Evolutionary conservation across 768 basidiomycete species (phyloP).

Genomic region (Termitomyces sp.): DNA sequence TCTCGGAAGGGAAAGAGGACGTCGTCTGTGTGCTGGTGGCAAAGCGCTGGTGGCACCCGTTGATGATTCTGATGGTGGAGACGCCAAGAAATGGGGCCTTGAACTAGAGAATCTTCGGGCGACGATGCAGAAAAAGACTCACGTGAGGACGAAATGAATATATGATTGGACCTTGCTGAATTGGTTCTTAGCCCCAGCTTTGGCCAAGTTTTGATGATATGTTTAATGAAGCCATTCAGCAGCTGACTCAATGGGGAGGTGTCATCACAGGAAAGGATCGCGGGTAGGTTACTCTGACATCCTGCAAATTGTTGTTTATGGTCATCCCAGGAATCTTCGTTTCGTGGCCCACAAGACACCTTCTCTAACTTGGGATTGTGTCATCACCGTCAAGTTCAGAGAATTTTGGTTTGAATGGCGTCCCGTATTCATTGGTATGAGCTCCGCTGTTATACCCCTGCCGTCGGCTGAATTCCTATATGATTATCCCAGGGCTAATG

Average conservation of each 20-base stretch:
- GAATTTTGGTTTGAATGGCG: constrained; percentile 70
- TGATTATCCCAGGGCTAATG: constrained; percentile 1
- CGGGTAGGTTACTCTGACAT: constrained; percentile 41
- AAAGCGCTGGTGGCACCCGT: constrained; percentile 20
- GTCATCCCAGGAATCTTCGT: constrained; percentile 50
- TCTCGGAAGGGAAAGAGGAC: constrained; percentile 60
- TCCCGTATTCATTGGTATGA: constrained; percentile 52
- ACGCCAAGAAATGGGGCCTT: constrained; percentile 75
- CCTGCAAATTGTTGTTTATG: constrained; percentile 12
- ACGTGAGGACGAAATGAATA: constrained; percentile 32
- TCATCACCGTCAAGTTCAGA: constrained; percentile 58
- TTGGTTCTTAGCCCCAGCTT: constrained; percentile 43
- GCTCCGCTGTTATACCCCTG: constrained; percentile 13
- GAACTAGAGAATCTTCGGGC: constrained; percentile 55
- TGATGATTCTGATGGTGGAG: constrained; percentile 51
- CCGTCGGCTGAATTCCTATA: constrained; percentile 1
- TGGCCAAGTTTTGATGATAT: constrained; percentile 61
- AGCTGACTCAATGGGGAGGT: constrained; percentile 70
- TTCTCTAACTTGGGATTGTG: constrained; percentile 62
- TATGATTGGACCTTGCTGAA: background rate
- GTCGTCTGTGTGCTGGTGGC: constrained; percentile 57
- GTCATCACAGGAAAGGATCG: constrained; percentile 61
- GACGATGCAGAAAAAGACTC: constrained; percentile 49
- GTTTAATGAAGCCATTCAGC: constrained; percentile 75
- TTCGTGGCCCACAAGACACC: constrained; percentile 74